Evolutionary conservation across 441 rosid species (phyloP).

Genomic region (Euphorbia neoarborescens): DNA sequence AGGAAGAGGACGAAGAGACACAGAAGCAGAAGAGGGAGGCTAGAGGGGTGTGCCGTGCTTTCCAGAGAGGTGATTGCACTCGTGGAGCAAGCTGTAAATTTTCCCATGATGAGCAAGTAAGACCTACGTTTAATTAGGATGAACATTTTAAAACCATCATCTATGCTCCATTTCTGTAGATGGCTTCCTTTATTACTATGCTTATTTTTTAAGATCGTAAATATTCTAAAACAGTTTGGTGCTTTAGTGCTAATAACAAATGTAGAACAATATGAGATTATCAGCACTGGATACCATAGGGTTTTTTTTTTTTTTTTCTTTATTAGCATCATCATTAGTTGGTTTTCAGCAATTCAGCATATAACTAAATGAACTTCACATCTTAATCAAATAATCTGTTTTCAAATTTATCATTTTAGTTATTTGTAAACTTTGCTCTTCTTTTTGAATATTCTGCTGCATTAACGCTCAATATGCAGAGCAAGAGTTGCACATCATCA

Average conservation of each 20-base stretch:
- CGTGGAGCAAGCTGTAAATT: slow-evolving; percentile 82
- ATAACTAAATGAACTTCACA: not conserved
- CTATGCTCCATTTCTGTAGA: not conserved
- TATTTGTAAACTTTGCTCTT: not conserved
- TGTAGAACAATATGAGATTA: not conserved
- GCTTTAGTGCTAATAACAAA: not conserved
- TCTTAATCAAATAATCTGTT: not conserved
- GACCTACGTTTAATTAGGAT: slow-evolving; percentile 11
- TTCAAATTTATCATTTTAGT: not conserved
- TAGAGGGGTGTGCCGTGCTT: slow-evolving; percentile 82
- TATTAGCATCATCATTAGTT: not conserved
- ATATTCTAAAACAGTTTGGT: not conserved
- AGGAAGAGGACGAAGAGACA: slow-evolving; percentile 82
- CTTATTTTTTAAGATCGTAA: not conserved
- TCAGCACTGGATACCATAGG: not conserved
- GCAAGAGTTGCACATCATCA: not conserved
- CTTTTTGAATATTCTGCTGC: not conserved
- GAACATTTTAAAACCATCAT: not conserved
- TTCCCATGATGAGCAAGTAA: slow-evolving; percentile 81
- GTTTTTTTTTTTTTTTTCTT: not conserved
- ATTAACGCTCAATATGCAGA: not conserved
- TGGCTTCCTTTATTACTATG: not conserved
- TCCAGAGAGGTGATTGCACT: slow-evolving; percentile 84
- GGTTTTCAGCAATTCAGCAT: not conserved
- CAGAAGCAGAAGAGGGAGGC: slow-evolving; percentile 63